These are phyloP conservation scores for Vanilla planifolia DNA, from an alignment of 106 monocot species.

Conservation along the genomic window DNA sequence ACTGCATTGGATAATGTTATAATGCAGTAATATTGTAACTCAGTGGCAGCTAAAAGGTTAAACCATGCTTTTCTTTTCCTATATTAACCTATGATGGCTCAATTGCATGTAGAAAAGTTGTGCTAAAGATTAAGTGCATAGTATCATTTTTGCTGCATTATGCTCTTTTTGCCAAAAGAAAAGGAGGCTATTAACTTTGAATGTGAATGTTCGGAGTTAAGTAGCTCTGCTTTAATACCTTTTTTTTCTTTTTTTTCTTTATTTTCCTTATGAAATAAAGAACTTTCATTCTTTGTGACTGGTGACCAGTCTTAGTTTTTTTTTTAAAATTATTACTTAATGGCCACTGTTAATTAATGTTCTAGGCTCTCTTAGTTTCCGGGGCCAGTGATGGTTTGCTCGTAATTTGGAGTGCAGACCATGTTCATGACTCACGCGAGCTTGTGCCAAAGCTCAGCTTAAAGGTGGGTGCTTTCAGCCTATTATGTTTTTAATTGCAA, in stretches of 20 bases:
- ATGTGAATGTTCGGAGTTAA: not conserved
- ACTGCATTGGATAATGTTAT: not conserved
- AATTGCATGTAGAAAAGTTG: not conserved
- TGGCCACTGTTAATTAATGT: constrained; percentile 1
- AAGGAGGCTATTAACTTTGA: not conserved
- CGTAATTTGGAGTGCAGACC: constrained; percentile 92
- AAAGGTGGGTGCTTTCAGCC: constrained; percentile 39
- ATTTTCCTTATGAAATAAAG: not conserved
- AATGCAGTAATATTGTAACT: not conserved
- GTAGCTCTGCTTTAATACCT: not conserved
- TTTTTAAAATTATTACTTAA: not conserved
- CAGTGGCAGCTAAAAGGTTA: not conserved
- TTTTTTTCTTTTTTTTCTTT: not conserved
- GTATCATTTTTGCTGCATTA: not conserved
- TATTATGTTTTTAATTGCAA: constrained; percentile 4
- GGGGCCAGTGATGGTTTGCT: constrained; percentile 95
- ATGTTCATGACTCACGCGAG: constrained; percentile 92
- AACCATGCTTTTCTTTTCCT: not conserved
- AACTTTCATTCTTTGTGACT: not conserved
- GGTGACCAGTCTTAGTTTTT: not conserved
- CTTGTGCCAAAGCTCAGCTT: constrained; percentile 91
- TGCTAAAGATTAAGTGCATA: not conserved
- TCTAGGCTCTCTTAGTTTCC: constrained; percentile 90
- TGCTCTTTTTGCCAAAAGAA: not conserved
- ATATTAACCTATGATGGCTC: not conserved